Evolutionary conservation across 2,329 filamentous ascomycete genomes (phyloP), one percentile per base, ranked within the genome.

Genomic region (Pseudopyricularia javanii): DNA sequence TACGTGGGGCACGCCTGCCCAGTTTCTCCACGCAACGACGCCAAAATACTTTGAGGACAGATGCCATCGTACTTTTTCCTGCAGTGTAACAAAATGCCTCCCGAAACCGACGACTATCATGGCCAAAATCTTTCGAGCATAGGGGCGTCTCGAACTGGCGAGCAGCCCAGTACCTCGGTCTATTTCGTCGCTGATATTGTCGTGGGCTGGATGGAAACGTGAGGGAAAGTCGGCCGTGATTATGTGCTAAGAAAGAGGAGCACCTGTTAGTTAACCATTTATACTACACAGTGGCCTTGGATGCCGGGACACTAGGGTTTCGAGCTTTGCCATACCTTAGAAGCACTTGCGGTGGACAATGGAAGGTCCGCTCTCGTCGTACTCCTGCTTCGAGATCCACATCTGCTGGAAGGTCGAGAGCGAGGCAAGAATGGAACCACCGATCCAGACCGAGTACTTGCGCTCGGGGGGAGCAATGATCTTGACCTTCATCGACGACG

Each of bases 361-460:
- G 70, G 91, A 96, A 67, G 91, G 93, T 78, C 91, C 91, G 75
- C 86, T 93, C 89, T 97, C 93, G 81, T 98, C 93, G 85, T 97
- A 97, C 83, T 97, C 91, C 81, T 98, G 93, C 90, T 98, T 98
- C 68, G 93, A 98, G 85, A 98, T 97, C 93, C 93, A 98, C 93
- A 98, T 98, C 81, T 98, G 93, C 83, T 98, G 93, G 91, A 98
- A 98, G 76, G 93, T 98, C 65, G 93, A 98, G 68, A 98, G 88
- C 61, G 93, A 98, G 66, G 93, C 93, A 70, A 98, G 79, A 79
- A 98, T 98, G 75, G 93, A 98, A 84, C 93, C 93, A 93, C 93
- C 93, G 74, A 98, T 98, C 93, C 93, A 98, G 82, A 98, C 93
- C 60, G 93, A 97, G 89, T 98, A 98, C 85, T 98, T 98, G 78